Evolutionary conservation across 257 asterid genomes (phyloP).

Genomic region (Solanum acaule): DNA sequence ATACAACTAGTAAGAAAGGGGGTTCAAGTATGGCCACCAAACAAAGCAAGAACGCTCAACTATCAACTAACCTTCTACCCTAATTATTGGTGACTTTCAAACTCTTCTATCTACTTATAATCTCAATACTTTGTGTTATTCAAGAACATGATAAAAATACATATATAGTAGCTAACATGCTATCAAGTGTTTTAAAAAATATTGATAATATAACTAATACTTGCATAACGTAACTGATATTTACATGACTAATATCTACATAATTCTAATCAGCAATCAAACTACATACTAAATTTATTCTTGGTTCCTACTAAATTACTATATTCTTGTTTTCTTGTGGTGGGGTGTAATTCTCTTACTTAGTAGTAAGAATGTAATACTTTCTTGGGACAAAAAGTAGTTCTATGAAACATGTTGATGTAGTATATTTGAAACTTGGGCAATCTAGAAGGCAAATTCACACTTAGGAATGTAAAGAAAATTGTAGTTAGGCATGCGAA

Average conservation of each 20-base stretch:
- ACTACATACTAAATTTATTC: neutral
- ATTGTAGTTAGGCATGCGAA: neutral
- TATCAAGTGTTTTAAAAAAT: neutral
- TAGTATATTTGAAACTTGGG: neutral
- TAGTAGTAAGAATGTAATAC: neutral
- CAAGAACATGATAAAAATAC: neutral
- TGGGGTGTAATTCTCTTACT: neutral
- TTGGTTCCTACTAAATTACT: neutral
- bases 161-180: neutral
- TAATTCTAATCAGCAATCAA: neutral
- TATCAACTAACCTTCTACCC: neutral
- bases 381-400: neutral
- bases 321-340: neutral
- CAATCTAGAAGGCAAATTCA: neutral
- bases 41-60: neutral
- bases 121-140: neutral
- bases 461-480: neutral
- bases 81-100: neutral
- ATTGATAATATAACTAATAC: neutral
- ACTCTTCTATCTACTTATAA: neutral
- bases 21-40: neutral
- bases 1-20: neutral
- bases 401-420: neutral
- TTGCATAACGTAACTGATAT: neutral
- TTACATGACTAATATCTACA: neutral